Evolutionary conservation across 371 early-diverging fungal species (phyloP), one percentile per base, ranked within the genome.

Genomic region (Lichtheimia ramosa): DNA sequence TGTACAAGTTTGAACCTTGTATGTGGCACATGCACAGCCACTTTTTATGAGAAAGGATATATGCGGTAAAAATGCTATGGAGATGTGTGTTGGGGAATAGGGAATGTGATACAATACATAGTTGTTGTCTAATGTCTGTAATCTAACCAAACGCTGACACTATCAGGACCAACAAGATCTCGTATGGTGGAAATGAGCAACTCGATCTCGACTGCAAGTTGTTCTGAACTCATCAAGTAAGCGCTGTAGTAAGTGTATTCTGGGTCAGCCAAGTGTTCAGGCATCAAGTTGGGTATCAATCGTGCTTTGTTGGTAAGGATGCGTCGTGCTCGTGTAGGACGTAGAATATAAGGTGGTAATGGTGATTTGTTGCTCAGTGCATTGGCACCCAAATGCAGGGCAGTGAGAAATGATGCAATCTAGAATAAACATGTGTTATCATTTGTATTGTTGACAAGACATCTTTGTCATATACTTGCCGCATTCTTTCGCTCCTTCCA

Each of bases 211-310:
- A 76, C 79, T 14, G 76, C 70, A 2, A 79, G 55, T 41, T 79
- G 79, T 46, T 79, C 79, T 2, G 76, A 74, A 28, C 70, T 74
- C 74, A 79, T 79, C 21, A 75, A 52, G 42, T 79, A 79, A 1
- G 76, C 59, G 34, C 76, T 70, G 48, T 69, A 79, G 53, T 69
- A 75, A n/a, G 76, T 76, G 34, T 74, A 74, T 48, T 72, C 79
- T 34, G 69, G 58, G 18, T 75, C 76, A 5, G 65, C 63, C 10
- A 79, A 41, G 20, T 66, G 66, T 0, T 69, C 48, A 5, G 51
- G 49, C 6, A 27, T 52, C 12, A 79, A 49, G 10, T 56, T 61
- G 15, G 59, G 56, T 56, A 70, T 62, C 56, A 49, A 56, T 5
- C 76, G 70, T 14, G 71, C 74, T 49, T 64, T 70, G 41, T 76